Evolutionary conservation across 805 yeast species (phyloP).

Genomic region (Candida cerambycidarum): DNA sequence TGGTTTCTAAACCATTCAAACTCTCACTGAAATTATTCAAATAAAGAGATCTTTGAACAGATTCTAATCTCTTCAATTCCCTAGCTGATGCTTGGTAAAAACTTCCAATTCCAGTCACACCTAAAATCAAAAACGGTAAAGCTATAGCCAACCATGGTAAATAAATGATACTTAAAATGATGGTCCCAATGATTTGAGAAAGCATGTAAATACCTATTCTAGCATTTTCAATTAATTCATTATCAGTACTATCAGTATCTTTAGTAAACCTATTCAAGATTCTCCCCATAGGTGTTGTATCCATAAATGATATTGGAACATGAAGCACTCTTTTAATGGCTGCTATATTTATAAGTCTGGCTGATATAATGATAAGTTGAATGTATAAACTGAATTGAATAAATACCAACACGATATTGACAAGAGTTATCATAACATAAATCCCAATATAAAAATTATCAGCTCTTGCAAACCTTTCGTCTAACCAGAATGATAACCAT

Average conservation of each 20-base stretch:
- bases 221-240: constrained; percentile 69
- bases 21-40: constrained; percentile 39
- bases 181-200: constrained; percentile 57
- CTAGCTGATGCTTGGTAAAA: constrained; percentile 38
- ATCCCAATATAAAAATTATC: constrained; percentile 70
- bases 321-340: constrained; percentile 63
- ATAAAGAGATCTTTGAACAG: constrained; percentile 38
- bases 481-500: constrained; percentile 84
- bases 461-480: constrained; percentile 45
- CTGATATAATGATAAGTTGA: constrained; percentile 24
- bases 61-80: constrained; percentile 39
- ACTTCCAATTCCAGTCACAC: constrained; percentile 25
- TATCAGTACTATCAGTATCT: constrained; percentile 80
- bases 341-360: constrained; percentile 53
- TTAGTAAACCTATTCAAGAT: constrained; percentile 83
- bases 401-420: constrained; percentile 40
- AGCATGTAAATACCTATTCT: constrained; percentile 57
- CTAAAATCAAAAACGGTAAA: constrained; percentile 27
- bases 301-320: constrained; percentile 81
- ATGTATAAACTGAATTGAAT: constrained; percentile 40
- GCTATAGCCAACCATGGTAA: constrained; percentile 42
- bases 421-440: constrained; percentile 58
- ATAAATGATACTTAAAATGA: constrained; percentile 34
- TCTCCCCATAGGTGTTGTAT: constrained; percentile 84
- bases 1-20: constrained; percentile 36